Base-by-base conservation (phyloP, 75 land plant species). In the Pinus tabuliformis region DNA sequence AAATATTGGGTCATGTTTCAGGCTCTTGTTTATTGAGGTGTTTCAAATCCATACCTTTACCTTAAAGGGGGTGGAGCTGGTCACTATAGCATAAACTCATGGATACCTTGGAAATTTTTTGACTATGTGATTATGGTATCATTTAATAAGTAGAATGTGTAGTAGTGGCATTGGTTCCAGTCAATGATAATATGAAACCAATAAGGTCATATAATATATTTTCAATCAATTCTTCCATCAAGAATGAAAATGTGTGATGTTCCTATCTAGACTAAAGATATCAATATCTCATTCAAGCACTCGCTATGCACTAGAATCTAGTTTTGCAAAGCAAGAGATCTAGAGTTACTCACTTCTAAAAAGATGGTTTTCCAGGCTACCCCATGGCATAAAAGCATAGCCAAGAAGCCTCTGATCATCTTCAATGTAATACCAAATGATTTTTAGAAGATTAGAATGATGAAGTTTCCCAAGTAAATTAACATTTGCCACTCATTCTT, bases 401-500 rank as follows among this genome's bases (percentile, higher is more conserved):
- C 89, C 93, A 79, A 91, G 91, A 54, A 91, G 81, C 57, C 93
- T 72, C 75, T 91, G 89, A 73, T 91, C 91, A 82, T 89, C 93
- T 80, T 91, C 91, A 74, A 83, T 89, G 80, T 88, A 91, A 78
- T 89, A 89, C 7, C 93, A 91, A 68, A 88, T 86, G 72, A 91
- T 91, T 78, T 91, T 91, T 36, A 91, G 89, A 75, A 91, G 93
- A 77, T 91, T 91, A 36, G 86, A 86, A 74, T 91, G 93, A 73
- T 89, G 91, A 76, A 89, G 83, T 77, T 91, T 91, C 60, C 93
- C 89, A 62, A 91, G 85, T 64, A 88, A 91, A 73, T 78, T 78
- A 13, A 91, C 86, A 62, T 91, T 91, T 33, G 93, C 95, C 88
- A 88, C 85, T 93, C 95, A 93, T 84, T 93, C 95, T 80, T 90